Base-by-base conservation (phyloP, 108 stramenopile genomes). In the Cylindrotheca fusiformis region DNA sequence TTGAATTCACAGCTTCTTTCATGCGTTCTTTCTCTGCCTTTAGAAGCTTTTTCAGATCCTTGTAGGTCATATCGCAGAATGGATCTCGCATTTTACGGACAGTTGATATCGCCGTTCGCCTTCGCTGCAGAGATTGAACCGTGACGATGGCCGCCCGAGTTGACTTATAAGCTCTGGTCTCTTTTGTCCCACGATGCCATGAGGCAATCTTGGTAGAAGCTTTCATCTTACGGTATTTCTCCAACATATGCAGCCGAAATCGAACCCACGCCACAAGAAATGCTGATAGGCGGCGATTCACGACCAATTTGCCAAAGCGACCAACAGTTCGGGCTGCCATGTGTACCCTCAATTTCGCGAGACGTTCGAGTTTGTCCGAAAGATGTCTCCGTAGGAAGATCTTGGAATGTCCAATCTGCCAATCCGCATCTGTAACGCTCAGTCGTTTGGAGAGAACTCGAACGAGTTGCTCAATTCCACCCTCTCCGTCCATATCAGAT, bases 381-480 rank as follows among this genome's bases (percentile, higher is more conserved):
- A 94, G 83, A 53, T 90, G 85, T 33, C 80, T 65, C n/a, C 85
- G 84, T 3, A 93, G 59, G 63, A 95, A 93, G 17, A 95, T 91
- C 77, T 91, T 91, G 14, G 89, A 69, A 60, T 95, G 91, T 8
- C 94, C 94, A 32, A 95, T 88, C 59, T 95, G 94, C 93, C 93
- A 94, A 36, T 94, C 93, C 1, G 81, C 88, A 36, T 90, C 90
- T 12, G 86, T 90, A 21, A 94, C 77, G 54, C 72, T 76, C 20
- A 90, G 53, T 23, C 86, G 79, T 68, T 87, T 80, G 10, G 89
- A 90, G 14, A 94, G 64, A 1, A 83, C 76, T 26, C 76, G 65
- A 14, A 94, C 93, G 22, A 94, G 60, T 31, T 87, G 81, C 46
- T 68, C 78, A 30, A 94, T 91, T 10, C 90, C 88, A 27, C 52